A percentile compares a stretch with the other conserved stretches of the same genome.
Conservation (phyloP, 2,329 filamentous ascomycete species). For the Cladosporium halotolerans region DNA sequence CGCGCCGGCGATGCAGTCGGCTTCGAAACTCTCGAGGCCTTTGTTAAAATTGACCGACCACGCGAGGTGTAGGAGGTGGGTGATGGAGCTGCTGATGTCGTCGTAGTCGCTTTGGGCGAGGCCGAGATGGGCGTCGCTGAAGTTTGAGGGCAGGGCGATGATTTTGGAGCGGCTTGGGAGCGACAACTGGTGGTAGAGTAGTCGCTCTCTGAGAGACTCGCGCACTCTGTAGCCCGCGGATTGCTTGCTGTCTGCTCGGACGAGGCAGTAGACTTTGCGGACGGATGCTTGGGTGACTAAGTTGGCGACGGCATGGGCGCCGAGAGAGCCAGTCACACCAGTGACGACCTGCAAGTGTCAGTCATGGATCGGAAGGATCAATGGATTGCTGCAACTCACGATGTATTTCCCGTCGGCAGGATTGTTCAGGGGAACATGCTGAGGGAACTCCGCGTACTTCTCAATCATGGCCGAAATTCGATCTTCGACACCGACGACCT, state of each 20-base stretch:
- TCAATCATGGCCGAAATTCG: constrained; percentile 40
- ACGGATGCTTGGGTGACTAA: constrained; percentile 24
- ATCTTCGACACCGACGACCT: constrained; percentile 30
- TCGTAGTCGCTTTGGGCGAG: constrained; percentile 20
- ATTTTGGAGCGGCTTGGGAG: constrained; percentile 22
- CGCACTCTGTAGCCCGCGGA: constrained; percentile 29
- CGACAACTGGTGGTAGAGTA: constrained; percentile 28
- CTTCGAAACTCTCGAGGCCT: constrained; percentile 27
- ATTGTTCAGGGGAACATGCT: constrained; percentile 16
- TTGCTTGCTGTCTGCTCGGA: constrained; percentile 37
- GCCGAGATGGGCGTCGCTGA: constrained; percentile 23
- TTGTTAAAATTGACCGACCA: constrained; percentile 37
- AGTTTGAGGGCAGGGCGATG: constrained; percentile 21
- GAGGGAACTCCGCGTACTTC: constrained; percentile 34
- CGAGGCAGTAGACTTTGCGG: constrained; percentile 33
- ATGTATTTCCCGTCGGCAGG: constrained; percentile 19
- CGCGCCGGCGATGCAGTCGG: constrained; percentile 17
- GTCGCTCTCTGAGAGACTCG: constrained; percentile 30
- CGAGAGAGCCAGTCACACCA: constrained; percentile 33
- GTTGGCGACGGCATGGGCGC: constrained; percentile 28
- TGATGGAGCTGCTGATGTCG: constrained; percentile 19
- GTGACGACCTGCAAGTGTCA: constrained; percentile 24
- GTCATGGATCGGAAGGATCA: neutral
- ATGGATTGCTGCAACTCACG: constrained; percentile 14
- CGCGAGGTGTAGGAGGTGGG: constrained; percentile 32